These are phyloP conservation scores for Paxillus involutus DNA, from an alignment of 768 basidiomycete species.

Conservation along the genomic window DNA sequence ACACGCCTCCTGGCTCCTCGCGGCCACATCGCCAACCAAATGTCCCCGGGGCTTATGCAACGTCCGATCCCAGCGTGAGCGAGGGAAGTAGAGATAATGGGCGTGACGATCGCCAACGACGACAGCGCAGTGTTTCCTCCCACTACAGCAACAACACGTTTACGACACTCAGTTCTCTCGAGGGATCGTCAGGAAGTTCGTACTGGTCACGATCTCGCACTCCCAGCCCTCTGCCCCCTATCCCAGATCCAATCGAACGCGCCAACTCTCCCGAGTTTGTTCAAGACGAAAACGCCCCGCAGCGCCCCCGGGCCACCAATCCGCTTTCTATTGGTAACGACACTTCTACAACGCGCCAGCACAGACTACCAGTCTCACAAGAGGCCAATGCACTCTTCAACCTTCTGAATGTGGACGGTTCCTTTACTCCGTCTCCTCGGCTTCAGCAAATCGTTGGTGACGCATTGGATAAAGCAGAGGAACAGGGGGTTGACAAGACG, in stretches of 20 bases:
- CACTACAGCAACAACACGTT: constrained; percentile 34
- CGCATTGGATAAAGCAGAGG: constrained; percentile 30
- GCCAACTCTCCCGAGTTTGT: constrained; percentile 34
- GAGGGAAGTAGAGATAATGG: constrained; percentile 4
- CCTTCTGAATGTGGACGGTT: constrained; percentile 48
- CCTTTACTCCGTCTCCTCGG: constrained; percentile 36
- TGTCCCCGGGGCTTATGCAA: constrained; percentile 22
- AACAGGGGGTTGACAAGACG: constrained; percentile 29
- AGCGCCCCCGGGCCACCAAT: neutral
- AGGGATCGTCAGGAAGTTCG: constrained; percentile 35
- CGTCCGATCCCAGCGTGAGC: constrained; percentile 12
- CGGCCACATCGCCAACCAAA: constrained; percentile 1
- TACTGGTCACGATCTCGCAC: constrained; percentile 31
- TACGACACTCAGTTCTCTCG: constrained; percentile 52
- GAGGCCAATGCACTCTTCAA: constrained; percentile 37
- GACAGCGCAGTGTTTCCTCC: constrained; percentile 15
- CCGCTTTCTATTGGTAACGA: neutral
- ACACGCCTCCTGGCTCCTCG: neutral
- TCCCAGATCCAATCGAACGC: constrained; percentile 27
- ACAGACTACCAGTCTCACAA: constrained; percentile 7
- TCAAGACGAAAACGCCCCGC: neutral
- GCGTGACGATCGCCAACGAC: neutral
- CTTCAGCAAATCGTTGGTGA: constrained; percentile 39
- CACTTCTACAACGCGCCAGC: constrained; percentile 5
- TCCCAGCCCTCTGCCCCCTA: constrained; percentile 21